Evolutionary conservation across 768 basidiomycete genomes (phyloP), one percentile per base, ranked within the genome.

Genomic region (Collybiopsis luxurians): DNA sequence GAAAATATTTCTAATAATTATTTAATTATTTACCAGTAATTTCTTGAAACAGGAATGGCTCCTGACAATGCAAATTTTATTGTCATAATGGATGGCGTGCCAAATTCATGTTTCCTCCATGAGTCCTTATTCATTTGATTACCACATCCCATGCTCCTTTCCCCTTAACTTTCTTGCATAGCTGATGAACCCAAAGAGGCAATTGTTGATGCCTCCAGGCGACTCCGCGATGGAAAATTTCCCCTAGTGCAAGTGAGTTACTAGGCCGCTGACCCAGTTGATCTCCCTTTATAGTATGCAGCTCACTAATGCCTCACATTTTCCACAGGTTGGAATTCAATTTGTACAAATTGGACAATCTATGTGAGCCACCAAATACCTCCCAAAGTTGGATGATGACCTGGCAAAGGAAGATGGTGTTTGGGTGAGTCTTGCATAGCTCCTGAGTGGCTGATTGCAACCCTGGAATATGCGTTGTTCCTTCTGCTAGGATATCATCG

Each of bases 331-430:
- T 17, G 85, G 87, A 0, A 79, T 89, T 26, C 86, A 88, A 60
- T 87, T 91, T 50, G 79, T 91, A 1, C 89, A 90, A 67, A 81
- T 91, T 34, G 89, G 89, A 80, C 59, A 67, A 65, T 61, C 65
- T 55, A 34, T 61, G 50, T 44, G 65, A 58, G 73, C 84, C 43
- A 61, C 75, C 2, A 70, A 69, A 62, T 86, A 66, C 61, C 73
- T 83, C 44, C 66, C 73, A 55, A 70, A 79, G 53, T 72, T 90
- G 12, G 89, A 90, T 60, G 79, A 89, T 61, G 79, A 74, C 10
- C 68, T 90, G 34, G 62, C 73, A 12, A 60, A 58, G 1, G 69
- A 56, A 4, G 68, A 80, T 61, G 65, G 69, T 23, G 71, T 84
- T 17, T 73, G 84, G 31, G 82, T 82, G 60, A 61, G 75, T 62